Percentiles rank a stretch among this genome's conserved stretches.
Conservation (phyloP, 331 rosid species). For the Malus hybrid region DNA sequence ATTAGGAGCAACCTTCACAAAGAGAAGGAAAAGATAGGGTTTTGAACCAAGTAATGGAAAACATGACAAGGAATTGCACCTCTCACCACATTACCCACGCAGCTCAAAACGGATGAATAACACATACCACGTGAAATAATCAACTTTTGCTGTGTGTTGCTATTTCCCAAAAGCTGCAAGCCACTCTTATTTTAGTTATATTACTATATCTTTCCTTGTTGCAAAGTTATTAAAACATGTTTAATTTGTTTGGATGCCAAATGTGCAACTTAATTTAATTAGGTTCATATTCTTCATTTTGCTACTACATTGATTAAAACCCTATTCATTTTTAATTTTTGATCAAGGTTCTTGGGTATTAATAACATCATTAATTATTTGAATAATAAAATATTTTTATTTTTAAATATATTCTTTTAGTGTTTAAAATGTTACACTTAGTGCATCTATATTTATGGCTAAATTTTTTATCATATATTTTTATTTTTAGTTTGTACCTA, state of each 20-base stretch:
- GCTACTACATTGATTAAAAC: too few species aligned
- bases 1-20: neutral
- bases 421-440: too few species aligned
- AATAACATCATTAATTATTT: too few species aligned
- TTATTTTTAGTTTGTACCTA: too few species aligned
- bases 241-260: conserved; percentile 5
- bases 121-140: conserved; percentile 7
- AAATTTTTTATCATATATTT: too few species aligned
- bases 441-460: too few species aligned
- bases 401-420: too few species aligned
- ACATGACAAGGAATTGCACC: conserved; percentile 17
- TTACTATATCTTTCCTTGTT: neutral
- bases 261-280: neutral
- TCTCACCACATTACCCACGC: neutral
- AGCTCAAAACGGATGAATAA: neutral
- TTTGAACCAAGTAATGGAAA: conserved; percentile 7
- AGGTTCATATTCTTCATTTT: too few species aligned
- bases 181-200: neutral
- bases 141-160: conserved; percentile 20
- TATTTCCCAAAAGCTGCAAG: conserved; percentile 19
- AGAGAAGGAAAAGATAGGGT: neutral
- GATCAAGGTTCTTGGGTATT: too few species aligned
- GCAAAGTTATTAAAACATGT: neutral
- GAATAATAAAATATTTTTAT: too few species aligned
- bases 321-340: too few species aligned